These are phyloP conservation scores for Diphasiastrum complanatum DNA, from an alignment of 83 land plant genomes.

Conservation along the genomic window DNA sequence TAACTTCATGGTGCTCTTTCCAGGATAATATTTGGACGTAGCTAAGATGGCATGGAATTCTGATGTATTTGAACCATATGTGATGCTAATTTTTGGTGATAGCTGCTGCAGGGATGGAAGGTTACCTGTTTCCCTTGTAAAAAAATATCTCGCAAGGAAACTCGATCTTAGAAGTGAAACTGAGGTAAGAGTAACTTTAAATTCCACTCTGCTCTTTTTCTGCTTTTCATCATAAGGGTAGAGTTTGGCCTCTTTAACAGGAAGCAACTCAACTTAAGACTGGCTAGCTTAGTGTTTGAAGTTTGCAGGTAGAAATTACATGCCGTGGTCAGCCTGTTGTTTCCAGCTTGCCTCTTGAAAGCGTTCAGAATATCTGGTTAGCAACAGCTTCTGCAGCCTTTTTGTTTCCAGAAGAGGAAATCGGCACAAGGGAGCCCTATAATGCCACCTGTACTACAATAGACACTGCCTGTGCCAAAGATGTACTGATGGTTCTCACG, in stretches of 20 bases:
- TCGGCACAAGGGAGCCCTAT: background rate
- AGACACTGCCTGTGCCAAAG: background rate
- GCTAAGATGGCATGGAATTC: background rate
- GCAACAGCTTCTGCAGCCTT: background rate
- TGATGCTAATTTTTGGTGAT: background rate
- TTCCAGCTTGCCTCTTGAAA: background rate
- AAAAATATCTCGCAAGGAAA: background rate
- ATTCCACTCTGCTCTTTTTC: background rate
- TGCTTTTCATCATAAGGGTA: too few relatives aligned
- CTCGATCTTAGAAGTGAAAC: conserved; percentile 1
- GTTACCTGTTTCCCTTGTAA: background rate
- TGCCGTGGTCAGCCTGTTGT: conserved; percentile 2
- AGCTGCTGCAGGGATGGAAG: background rate
- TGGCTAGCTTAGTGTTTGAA: background rate
- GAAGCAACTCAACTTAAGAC: background rate
- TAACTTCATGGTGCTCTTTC: too few relatives aligned
- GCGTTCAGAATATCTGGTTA: background rate
- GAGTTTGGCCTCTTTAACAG: too few relatives aligned
- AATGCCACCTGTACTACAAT: background rate
- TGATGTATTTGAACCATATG: background rate
- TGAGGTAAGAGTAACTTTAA: background rate
- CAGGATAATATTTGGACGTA: background rate
- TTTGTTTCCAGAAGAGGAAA: too few relatives aligned
- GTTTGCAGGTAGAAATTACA: background rate
- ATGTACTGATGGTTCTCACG: background rate